These are phyloP conservation scores for Mortierella antarctica DNA, from an alignment of 192 early-diverging fungal species.

Conservation along the genomic window DNA sequence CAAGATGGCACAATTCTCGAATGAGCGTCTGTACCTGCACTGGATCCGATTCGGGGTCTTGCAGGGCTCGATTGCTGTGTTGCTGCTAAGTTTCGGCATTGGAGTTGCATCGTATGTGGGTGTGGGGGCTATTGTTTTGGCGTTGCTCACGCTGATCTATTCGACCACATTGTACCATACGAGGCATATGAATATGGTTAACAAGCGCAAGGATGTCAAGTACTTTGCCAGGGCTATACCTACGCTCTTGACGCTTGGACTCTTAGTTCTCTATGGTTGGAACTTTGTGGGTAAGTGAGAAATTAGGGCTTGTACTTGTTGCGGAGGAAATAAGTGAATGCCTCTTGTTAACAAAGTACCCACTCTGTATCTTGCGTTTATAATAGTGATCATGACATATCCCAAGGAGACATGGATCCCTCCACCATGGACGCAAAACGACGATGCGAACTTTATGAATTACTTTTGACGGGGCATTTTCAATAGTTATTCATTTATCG, in stretches of 20 bases:
- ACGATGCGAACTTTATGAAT: background rate
- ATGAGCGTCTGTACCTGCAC: conserved; percentile 44
- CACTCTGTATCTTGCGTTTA: background rate
- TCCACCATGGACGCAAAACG: conserved; percentile 24
- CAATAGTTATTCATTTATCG: background rate
- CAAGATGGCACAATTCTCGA: conserved; percentile 17
- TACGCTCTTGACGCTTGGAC: conserved; percentile 11
- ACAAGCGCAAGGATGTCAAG: conserved; percentile 32
- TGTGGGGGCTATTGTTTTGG: conserved; percentile 9
- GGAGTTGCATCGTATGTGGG: conserved; percentile 18
- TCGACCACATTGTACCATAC: conserved; percentile 40
- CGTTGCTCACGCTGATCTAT: conserved; percentile 33
- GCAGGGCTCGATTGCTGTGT: conserved; percentile 20
- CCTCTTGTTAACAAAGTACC: background rate
- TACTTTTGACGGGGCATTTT: background rate
- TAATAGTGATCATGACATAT: conserved; percentile 8
- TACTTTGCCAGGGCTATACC: conserved; percentile 28
- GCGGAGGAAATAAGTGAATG: background rate
- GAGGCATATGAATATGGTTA: conserved; percentile 23
- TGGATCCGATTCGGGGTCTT: conserved; percentile 43
- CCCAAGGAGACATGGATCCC: background rate
- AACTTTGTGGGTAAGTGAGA: conserved; percentile 33
- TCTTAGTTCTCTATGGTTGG: conserved; percentile 12
- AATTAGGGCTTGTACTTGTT: background rate
- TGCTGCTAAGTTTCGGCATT: conserved; percentile 23